phyloP scores from a whole-genome alignment of 2,329 filamentous ascomycete species.

The Pyrenophora tritici-repentis region DNA sequence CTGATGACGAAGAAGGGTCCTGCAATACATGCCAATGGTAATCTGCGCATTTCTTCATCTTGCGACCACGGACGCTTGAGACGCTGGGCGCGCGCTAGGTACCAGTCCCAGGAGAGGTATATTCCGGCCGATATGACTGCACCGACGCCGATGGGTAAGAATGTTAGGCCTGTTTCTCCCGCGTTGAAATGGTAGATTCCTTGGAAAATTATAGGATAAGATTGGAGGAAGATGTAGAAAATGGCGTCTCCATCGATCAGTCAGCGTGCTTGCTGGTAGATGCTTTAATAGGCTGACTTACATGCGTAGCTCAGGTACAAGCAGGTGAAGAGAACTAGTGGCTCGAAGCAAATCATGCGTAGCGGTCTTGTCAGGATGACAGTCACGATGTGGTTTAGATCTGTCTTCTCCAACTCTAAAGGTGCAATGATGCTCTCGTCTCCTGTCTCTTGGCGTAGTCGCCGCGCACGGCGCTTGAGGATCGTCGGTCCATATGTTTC shows the following conservation, averaged over 20 bases:
- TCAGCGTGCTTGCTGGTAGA: background rate
- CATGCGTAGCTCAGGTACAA: constrained; percentile 69
- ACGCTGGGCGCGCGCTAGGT: constrained; percentile 59
- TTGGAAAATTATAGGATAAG: constrained; percentile 70
- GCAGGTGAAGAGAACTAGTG: constrained; percentile 74
- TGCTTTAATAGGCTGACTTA: constrained; percentile 15
- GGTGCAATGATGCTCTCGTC: constrained; percentile 61
- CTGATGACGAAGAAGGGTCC: constrained; percentile 61
- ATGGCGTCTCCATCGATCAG: constrained; percentile 50
- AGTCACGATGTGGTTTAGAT: constrained; percentile 64
- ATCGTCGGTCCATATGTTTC: constrained; percentile 55
- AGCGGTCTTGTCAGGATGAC: constrained; percentile 74
- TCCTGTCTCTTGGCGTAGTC: constrained; percentile 62
- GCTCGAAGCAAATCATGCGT: constrained; percentile 74
- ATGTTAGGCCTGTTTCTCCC: constrained; percentile 68
- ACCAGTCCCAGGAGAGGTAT: constrained; percentile 68
- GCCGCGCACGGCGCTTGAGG: constrained; percentile 58
- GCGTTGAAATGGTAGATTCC: constrained; percentile 66
- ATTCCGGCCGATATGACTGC: constrained; percentile 62
- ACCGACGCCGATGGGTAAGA: constrained; percentile 70
- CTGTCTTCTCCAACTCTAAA: constrained; percentile 65
- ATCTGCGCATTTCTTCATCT: constrained; percentile 68
- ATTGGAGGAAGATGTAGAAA: constrained; percentile 77
- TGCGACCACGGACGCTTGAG: constrained; percentile 61
- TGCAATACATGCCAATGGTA: constrained; percentile 73